phyloP scores from a whole-genome alignment of 2,329 filamentous ascomycete genomes.

The Colletotrichum incanum region DNA sequence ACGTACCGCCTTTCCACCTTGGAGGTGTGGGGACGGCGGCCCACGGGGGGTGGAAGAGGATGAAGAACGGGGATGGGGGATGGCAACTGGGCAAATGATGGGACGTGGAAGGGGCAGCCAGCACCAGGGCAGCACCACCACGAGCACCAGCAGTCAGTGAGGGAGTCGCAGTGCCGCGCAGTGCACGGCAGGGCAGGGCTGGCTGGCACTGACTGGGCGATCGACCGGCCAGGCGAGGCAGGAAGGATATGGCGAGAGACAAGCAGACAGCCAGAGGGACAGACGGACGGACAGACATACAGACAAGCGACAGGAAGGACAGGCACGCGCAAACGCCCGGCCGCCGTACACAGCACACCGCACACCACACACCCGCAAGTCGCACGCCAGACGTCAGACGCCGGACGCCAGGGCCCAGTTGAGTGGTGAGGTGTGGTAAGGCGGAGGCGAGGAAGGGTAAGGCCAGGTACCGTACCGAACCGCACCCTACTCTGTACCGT shows the following conservation, averaged over 20 bases:
- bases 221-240: not conserved
- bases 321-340: not conserved
- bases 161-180: too few relatives aligned
- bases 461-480: slow-evolving; percentile 12
- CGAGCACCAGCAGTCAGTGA: not conserved
- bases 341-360: not conserved
- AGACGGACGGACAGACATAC: not conserved
- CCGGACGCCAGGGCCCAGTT: slow-evolving; percentile 19
- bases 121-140: not conserved
- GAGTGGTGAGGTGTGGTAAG: slow-evolving; percentile 25
- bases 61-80: slow-evolving; percentile 17
- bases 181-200: not conserved
- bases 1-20: not conserved
- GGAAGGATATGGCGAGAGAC: not conserved
- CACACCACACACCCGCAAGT: slow-evolving; percentile 9
- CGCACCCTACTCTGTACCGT: slow-evolving; percentile 4
- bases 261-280: not conserved
- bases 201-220: not conserved
- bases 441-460: slow-evolving; percentile 3
- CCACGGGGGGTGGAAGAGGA: slow-evolving; percentile 15
- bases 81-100: slow-evolving; percentile 3
- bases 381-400: slow-evolving; percentile 22
- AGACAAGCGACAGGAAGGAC: not conserved
- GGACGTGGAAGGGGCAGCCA: slow-evolving; percentile 9
- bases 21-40: slow-evolving; percentile 10